Evolutionary conservation across 2,329 filamentous ascomycete species (phyloP).

Genomic region (Colletotrichum costaricense): DNA sequence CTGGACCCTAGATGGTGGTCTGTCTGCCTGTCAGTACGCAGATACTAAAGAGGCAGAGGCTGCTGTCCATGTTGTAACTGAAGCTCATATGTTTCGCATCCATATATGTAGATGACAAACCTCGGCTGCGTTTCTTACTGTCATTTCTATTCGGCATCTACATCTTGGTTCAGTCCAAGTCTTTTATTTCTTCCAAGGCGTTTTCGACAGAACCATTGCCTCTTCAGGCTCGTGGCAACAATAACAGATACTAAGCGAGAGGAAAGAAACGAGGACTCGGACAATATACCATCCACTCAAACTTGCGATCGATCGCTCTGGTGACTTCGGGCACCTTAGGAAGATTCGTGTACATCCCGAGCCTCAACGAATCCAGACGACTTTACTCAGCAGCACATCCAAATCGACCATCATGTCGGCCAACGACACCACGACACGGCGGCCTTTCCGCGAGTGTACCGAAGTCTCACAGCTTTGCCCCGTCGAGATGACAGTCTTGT

Average conservation of each 20-base stretch:
- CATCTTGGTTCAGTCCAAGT: neutral
- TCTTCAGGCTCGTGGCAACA: neutral
- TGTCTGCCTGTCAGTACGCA: neutral
- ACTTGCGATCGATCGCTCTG: neutral
- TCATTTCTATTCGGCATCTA: neutral
- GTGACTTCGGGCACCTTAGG: neutral
- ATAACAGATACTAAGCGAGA: neutral
- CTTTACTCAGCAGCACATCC: neutral
- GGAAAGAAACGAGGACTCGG: too few relatives aligned
- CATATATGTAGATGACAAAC: neutral
- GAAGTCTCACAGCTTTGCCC: constrained; percentile 58
- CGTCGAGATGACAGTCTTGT: constrained; percentile 63
- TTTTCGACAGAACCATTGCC: neutral
- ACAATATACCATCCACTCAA: neutral
- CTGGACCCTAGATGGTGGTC: neutral
- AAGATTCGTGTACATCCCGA: neutral
- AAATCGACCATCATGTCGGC: constrained; percentile 17
- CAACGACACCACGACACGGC: constrained; percentile 23
- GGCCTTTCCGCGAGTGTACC: constrained; percentile 45
- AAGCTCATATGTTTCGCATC: neutral
- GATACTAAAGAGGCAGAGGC: neutral
- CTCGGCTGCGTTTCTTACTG: neutral
- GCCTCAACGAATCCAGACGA: neutral
- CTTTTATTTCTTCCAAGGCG: neutral
- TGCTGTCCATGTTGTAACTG: neutral